Evolutionary conservation across 768 basidiomycete species (phyloP), one percentile per base, ranked within the genome.

Genomic region (Austroboletus festivus): DNA sequence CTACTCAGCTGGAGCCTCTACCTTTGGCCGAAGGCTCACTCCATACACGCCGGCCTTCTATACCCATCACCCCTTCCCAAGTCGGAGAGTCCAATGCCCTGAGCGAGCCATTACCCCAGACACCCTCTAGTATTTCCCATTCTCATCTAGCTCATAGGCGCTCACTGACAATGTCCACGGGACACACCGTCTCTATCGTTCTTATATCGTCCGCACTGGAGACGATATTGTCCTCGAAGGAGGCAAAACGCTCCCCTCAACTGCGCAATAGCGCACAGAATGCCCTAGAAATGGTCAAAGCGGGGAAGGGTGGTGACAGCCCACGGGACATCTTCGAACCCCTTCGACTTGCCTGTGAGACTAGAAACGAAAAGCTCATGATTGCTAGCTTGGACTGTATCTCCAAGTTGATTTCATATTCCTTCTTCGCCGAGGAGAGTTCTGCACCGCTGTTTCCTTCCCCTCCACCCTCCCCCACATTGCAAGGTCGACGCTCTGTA

Each of bases 331-430:
- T 98, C 44, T 92, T 99, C 61, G 92, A 96, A 60, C 94, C 96
- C n/a, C 77, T 99, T 46, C 83, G 91, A 42, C 75, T 98, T 44
- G 96, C 96, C 9, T 98, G 96, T 71, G 95, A 98, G 73, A 97
- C 94, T 4, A 80, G 85, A 44, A 89, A 78, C 54, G 93, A 97
- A 65, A 92, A 92, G 57, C 79, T 98, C 28, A 90, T 93, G 86
- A 91, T 96, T 63, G 90, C 93, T 16, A 95, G 94, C 58, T 73
- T 99, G 65, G 96, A 99, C 68, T 94, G 96, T 62, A 93, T 97
- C 51, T 91, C 93, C 47, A 99, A 99, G 69, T 81, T 99, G 56
- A 90, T 98, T 53, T 94, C 93, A 7, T 92, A 98, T 68, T 93
- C 92, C 21, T 98, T 98, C 79, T 97, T 98, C 62, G 80, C 82